Evolutionary conservation across 2,329 filamentous ascomycete species (phyloP).

Genomic region (Elsinoe batatas): DNA sequence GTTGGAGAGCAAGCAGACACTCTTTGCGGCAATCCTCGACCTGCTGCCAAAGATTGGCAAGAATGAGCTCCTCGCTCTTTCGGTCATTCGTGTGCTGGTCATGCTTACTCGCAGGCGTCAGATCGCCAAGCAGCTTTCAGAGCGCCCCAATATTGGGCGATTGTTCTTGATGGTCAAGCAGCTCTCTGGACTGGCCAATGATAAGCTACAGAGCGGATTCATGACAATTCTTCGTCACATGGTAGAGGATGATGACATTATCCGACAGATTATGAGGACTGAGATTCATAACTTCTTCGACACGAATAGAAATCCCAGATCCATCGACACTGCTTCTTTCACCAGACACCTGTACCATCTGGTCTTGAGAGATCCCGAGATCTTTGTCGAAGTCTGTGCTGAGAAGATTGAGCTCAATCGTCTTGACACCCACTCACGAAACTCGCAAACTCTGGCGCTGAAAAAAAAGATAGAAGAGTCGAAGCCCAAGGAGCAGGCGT

Average conservation of each 20-base stretch:
- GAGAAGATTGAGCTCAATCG: slow-evolving; percentile 68
- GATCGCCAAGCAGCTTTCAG: slow-evolving; percentile 65
- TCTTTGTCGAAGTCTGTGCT: slow-evolving; percentile 81
- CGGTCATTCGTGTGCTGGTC: slow-evolving; percentile 71
- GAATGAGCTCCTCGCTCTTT: slow-evolving; percentile 73
- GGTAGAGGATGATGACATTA: slow-evolving; percentile 82
- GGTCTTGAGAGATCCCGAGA: slow-evolving; percentile 67
- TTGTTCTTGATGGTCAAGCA: slow-evolving; percentile 95
- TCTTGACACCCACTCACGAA: slow-evolving; percentile 45
- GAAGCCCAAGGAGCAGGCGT: slow-evolving; percentile 13
- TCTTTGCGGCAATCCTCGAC: slow-evolving; percentile 71
- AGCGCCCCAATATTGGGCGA: slow-evolving; percentile 80
- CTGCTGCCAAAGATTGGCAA: slow-evolving; percentile 80
- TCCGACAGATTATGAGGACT: slow-evolving; percentile 83
- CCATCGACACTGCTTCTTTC: slow-evolving; percentile 61
- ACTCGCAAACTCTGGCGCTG: slow-evolving; percentile 43
- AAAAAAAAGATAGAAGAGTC: slow-evolving; percentile 34
- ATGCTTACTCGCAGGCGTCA: slow-evolving; percentile 73
- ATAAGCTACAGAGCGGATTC: slow-evolving; percentile 63
- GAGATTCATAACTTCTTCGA: slow-evolving; percentile 78
- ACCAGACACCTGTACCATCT: slow-evolving; percentile 68
- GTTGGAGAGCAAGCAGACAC: slow-evolving; percentile 53
- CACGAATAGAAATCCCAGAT: slow-evolving; percentile 32
- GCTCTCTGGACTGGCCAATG: slow-evolving; percentile 66
- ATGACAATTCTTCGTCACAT: slow-evolving; percentile 86